phyloP scores from a whole-genome alignment of 1,284 basidiomycete genomes.

The Cerioporus squamosus region DNA sequence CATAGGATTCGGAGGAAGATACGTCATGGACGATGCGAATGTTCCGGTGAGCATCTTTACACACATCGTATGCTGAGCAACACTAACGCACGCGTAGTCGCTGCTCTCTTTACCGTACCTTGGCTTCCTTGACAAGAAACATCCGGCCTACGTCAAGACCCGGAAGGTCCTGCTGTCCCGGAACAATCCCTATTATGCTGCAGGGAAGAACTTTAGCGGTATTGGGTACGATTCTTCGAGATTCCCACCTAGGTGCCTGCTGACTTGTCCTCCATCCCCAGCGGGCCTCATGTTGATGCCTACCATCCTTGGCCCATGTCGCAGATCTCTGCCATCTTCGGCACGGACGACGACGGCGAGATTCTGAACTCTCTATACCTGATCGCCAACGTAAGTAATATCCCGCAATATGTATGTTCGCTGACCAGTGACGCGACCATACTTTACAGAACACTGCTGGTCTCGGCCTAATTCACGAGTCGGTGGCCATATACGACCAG shows the following conservation, averaged over 20 bases:
- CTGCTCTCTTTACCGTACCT: slow-evolving; percentile 78
- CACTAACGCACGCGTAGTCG: slow-evolving; percentile 46
- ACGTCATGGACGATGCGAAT: slow-evolving; percentile 84
- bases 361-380: slow-evolving; percentile 64
- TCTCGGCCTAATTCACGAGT: slow-evolving; percentile 81
- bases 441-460: slow-evolving; percentile 63
- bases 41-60: slow-evolving; percentile 63
- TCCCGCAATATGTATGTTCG: no score
- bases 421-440: neutral
- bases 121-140: slow-evolving; percentile 65
- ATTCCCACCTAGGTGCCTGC: neutral
- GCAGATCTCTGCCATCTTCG: slow-evolving; percentile 72
- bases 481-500: slow-evolving; percentile 62
- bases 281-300: slow-evolving; percentile 74
- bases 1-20: slow-evolving; percentile 64
- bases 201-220: slow-evolving; percentile 67
- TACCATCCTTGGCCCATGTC: slow-evolving; percentile 86
- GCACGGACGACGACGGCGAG: slow-evolving; percentile 71
- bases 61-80: neutral
- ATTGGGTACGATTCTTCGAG: slow-evolving; percentile 55
- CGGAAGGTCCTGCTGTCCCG: slow-evolving; percentile 63
- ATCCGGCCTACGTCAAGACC: slow-evolving; percentile 65
- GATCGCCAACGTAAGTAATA: slow-evolving; percentile 62
- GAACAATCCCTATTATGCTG: slow-evolving; percentile 71
- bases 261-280: slow-evolving; percentile 32